Conservation (phyloP, 805 yeast species). For the Saturnispora ahearnii region DNA sequence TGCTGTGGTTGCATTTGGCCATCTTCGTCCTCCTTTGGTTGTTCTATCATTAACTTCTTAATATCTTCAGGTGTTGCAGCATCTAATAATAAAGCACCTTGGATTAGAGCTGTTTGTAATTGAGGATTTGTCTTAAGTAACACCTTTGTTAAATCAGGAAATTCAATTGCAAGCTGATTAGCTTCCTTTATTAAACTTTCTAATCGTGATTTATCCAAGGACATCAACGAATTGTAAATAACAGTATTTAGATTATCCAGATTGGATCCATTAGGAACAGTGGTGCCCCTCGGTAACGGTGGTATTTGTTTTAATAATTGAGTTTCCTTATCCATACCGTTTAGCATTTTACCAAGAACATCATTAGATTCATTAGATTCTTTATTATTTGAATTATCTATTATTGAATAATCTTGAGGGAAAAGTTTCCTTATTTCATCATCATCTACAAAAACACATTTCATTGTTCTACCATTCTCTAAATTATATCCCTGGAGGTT, state of each 20-base stretch:
- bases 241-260: conserved; percentile 31
- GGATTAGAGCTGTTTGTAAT: conserved; percentile 73
- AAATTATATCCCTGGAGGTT: conserved; percentile 72
- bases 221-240: conserved; percentile 38
- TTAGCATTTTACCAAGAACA: not conserved
- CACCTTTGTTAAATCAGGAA: conserved; percentile 50
- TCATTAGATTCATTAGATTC: not conserved
- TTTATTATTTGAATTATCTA: not conserved
- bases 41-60: conserved; percentile 12
- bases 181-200: conserved; percentile 46
- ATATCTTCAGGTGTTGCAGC: conserved; percentile 21
- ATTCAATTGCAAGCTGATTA: conserved; percentile 44
- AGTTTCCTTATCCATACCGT: conserved; percentile 10
- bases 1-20: not conserved
- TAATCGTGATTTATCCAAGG: conserved; percentile 40
- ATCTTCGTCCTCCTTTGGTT: conserved; percentile 3
- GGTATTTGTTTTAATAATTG: conserved; percentile 29
- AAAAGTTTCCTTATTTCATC: conserved; percentile 1
- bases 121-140: conserved; percentile 71
- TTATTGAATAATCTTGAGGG: conserved; percentile 3
- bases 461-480: conserved; percentile 49
- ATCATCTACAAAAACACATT: conserved; percentile 62
- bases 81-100: conserved; percentile 42
- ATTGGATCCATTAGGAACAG: conserved; percentile 26
- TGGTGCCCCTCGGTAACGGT: conserved; percentile 48